Conservation (phyloP, 2,329 filamentous ascomycete genomes). For the Dactylonectria estremocensis region DNA sequence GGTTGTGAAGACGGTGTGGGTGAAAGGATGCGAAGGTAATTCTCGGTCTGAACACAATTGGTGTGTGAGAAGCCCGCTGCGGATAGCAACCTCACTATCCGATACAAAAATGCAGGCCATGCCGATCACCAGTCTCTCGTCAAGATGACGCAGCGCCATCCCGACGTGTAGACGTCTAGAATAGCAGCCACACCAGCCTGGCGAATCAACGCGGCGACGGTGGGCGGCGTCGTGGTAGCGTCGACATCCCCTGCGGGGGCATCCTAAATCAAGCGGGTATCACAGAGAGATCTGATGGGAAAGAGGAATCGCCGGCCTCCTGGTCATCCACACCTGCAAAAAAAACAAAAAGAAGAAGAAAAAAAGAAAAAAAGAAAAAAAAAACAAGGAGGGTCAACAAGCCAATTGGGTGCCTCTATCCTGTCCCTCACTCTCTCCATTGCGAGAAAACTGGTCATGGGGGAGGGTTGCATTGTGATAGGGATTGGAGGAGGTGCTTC, state of each 20-base stretch:
- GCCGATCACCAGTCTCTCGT: conserved; percentile 13
- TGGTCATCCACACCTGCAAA: background rate
- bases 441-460: conserved; percentile 31
- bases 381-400: conserved; percentile 20
- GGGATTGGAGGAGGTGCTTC: conserved; percentile 20
- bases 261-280: conserved; percentile 15
- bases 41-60: background rate
- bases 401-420: conserved; percentile 33
- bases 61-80: conserved; percentile 8
- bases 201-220: background rate
- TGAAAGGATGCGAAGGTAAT: conserved; percentile 7
- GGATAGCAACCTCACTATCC: conserved; percentile 16
- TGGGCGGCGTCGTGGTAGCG: conserved; percentile 6
- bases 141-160: background rate
- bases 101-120: conserved; percentile 3
- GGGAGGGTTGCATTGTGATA: conserved; percentile 39
- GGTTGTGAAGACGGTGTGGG: conserved; percentile 6
- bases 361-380: conserved; percentile 8
- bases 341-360: conserved; percentile 4
- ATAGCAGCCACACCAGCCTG: conserved; percentile 15
- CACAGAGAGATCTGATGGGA: conserved; percentile 32
- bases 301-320: conserved; percentile 10
- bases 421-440: conserved; percentile 30
- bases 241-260: conserved; percentile 28
- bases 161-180: background rate